Conservation (phyloP, 768 basidiomycete genomes). For the Xerocomus spinulosus region DNA sequence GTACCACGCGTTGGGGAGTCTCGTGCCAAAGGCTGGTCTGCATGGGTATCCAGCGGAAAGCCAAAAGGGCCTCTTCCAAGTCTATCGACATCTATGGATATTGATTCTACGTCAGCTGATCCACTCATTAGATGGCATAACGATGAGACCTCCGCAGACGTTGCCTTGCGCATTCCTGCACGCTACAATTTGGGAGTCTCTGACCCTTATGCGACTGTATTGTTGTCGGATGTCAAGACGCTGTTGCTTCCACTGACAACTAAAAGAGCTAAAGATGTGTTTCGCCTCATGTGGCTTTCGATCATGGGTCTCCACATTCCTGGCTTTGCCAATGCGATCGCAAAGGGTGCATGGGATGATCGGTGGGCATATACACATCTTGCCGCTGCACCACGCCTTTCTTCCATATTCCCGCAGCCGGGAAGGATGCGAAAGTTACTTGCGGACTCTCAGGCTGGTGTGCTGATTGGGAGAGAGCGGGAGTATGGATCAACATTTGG, state of each 20-base stretch:
- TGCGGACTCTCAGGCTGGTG: conserved; percentile 62
- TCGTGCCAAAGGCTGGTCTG: conserved; percentile 62
- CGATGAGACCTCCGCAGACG: conserved; percentile 51
- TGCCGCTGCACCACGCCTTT: conserved; percentile 40
- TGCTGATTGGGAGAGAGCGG: conserved; percentile 60
- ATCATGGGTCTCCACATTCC: conserved; percentile 70
- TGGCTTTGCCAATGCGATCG: conserved; percentile 48
- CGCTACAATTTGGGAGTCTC: conserved; percentile 47
- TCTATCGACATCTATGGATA: conserved; percentile 13
- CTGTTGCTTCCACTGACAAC: conserved; percentile 48
- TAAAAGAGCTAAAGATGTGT: conserved; percentile 43
- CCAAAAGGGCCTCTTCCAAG: conserved; percentile 24
- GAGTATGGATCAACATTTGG: conserved; percentile 60
- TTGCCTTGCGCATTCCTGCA: conserved; percentile 40
- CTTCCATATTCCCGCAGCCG: conserved; percentile 48
- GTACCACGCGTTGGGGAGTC: conserved; percentile 68
- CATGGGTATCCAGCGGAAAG: conserved; percentile 50
- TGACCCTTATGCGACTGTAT: conserved; percentile 70
- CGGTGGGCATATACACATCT: conserved; percentile 57
- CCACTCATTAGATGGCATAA: conserved; percentile 65
- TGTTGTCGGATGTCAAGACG: conserved; percentile 68
- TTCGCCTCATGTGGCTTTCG: conserved; percentile 68
- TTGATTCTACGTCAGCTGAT: conserved; percentile 40
- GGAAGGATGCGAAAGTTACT: conserved; percentile 31
- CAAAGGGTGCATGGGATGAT: conserved; percentile 54